Percentiles rank a stretch among this genome's conserved stretches.
Evolutionary conservation across 345 rosid genomes (phyloP).

Genomic region (Eucalyptus dawsonii): DNA sequence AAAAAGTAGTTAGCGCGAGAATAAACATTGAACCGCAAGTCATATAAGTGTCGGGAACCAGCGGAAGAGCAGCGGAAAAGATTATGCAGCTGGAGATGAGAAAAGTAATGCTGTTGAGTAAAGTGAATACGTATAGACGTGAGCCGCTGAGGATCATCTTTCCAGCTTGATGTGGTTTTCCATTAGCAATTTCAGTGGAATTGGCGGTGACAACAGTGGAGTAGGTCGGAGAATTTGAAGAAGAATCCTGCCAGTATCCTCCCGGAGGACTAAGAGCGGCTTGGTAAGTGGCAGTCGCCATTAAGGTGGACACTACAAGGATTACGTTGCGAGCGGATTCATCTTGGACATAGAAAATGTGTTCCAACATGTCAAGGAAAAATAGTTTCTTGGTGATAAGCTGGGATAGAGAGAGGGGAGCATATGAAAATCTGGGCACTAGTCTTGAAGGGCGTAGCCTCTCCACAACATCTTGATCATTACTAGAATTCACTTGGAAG

Average conservation of each 20-base stretch:
- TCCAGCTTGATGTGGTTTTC: neutral
- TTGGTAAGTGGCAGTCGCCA: neutral
- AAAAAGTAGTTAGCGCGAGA: no score
- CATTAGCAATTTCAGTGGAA: neutral
- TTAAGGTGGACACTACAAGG: neutral
- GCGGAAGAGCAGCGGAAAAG: no score
- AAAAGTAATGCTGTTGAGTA: no score
- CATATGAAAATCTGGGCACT: rapidly evolving
- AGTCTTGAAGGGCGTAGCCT: no score
- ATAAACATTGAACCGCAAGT: rapidly evolving
- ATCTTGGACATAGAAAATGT: rapidly evolving
- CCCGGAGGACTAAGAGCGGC: neutral
- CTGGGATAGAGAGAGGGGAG: rapidly evolving
- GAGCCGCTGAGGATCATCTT: neutral
- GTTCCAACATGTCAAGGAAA: rapidly evolving
- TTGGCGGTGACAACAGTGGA: neutral
- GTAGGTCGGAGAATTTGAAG: neutral
- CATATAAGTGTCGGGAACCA: rapidly evolving
- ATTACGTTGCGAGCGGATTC: neutral
- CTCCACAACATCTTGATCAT: no score
- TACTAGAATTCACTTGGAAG: no score
- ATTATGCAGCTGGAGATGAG: no score
- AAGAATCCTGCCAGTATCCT: neutral
- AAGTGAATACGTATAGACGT: neutral
- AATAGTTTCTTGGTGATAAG: rapidly evolving